These are phyloP conservation scores for Sequoiadendron giganteum DNA, from an alignment of 75 land plant genomes.

Conservation along the genomic window DNA sequence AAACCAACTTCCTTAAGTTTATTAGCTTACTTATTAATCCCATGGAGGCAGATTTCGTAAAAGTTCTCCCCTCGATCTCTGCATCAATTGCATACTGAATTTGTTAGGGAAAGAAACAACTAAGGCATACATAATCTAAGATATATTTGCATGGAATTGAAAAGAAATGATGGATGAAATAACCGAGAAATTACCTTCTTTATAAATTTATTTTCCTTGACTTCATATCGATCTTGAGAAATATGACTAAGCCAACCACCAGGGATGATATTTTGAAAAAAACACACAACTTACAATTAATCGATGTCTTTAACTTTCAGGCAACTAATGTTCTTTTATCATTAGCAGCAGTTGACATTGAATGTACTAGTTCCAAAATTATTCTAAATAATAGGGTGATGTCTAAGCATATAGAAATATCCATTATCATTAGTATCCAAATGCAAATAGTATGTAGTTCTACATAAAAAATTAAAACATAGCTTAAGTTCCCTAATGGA, in stretches of 20 bases:
- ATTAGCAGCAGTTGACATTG: not conserved
- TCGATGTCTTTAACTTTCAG: slow-evolving; percentile 11
- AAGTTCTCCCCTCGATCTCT: not conserved
- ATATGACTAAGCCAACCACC: slow-evolving; percentile 72
- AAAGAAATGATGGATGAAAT: not conserved
- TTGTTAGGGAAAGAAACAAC: not conserved
- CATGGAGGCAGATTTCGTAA: no score
- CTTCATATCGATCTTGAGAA: slow-evolving; percentile 71
- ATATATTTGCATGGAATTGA: not conserved
- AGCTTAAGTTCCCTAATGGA: not conserved
- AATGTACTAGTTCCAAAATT: not conserved
- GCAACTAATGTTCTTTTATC: not conserved
- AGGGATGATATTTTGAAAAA: slow-evolving; percentile 55
- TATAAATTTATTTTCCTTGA: slow-evolving; percentile 57
- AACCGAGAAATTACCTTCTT: slow-evolving; percentile 60
- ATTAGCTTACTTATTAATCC: no score
- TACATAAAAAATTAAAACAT: not conserved
- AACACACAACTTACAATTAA: not conserved
- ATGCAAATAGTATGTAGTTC: not conserved
- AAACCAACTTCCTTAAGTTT: no score
- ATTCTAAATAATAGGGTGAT: not conserved
- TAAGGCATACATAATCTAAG: not conserved
- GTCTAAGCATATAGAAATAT: not conserved
- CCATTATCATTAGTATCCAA: not conserved
- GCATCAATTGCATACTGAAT: not conserved